phyloP scores from a whole-genome alignment of 2,329 filamentous ascomycete genomes.

The Fusarium domesticum region DNA sequence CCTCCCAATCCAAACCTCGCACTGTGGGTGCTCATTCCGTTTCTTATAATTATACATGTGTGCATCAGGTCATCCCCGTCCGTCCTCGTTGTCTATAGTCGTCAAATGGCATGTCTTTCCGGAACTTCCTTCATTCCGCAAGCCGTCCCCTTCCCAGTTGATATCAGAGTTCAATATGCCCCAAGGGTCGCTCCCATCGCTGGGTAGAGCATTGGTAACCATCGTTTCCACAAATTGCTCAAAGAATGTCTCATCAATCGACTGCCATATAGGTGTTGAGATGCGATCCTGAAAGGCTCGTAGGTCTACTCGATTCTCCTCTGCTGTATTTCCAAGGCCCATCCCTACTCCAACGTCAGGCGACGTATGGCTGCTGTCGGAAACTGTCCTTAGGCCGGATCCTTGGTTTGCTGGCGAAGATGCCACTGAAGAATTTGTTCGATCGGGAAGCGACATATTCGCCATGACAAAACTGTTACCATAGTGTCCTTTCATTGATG shows the following conservation, averaged over 20 bases:
- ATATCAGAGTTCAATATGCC: conserved; percentile 30
- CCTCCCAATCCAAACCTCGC: no score
- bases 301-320: conserved; percentile 37
- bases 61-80: no score
- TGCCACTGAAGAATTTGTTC: conserved; percentile 33
- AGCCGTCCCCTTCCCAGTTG: conserved; percentile 22
- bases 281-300: conserved; percentile 34
- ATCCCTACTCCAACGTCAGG: conserved; percentile 29
- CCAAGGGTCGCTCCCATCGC: conserved; percentile 29
- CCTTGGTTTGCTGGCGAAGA: conserved; percentile 31
- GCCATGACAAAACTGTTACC: no score
- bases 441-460: conserved; percentile 32
- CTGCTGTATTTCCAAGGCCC: conserved; percentile 36
- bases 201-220: conserved; percentile 18
- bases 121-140: no score
- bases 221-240: conserved; percentile 30
- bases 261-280: conserved; percentile 31
- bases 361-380: conserved; percentile 33
- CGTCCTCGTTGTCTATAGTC: no score
- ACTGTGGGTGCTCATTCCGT: no score
- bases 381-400: conserved; percentile 20
- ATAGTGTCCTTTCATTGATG: neutral
- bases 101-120: no score
- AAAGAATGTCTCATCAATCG: conserved; percentile 31
- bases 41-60: no score